Base-by-base conservation (phyloP, 192 early-diverging fungal genomes). In the Coemansia pectinata region DNA sequence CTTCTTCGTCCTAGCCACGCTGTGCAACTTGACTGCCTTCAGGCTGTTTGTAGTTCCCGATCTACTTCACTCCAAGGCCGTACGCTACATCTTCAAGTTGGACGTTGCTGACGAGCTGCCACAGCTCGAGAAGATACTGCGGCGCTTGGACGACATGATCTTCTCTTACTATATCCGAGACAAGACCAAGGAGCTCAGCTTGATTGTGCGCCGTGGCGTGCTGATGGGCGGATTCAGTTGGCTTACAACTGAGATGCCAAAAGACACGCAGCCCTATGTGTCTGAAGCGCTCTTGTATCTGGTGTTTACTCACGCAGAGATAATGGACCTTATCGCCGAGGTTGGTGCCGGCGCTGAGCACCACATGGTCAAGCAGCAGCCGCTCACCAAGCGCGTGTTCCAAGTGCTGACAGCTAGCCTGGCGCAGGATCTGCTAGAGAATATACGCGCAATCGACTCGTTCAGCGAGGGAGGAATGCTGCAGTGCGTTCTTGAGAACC, bases 391-490 rank as follows among this genome's bases (percentile, higher is more conserved):
- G 70, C 86, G 91, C 6, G 88, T 94, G 5, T 73, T 99, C 48
- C 89, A 91, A 25, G 87, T 86, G 33, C 79, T 97, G 41, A 69
- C 94, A 9, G 85, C 85, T 23, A 84, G 82, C 48, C 87, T 99
- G 77, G 90, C 90, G 5, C 88, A 90, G 61, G 92, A 95, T 67
- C 83, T 97, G 70, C 83, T 98, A 19, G 87, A 89, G 48, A 83
- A 87, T 63, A 93, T 95, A 62, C 87, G 93, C 34, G 71, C 87
- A 48, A 87, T 97, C 8, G 95, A 95, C 63, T 68, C 85, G 58
- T 99, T 96, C 76, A 94, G 94, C 66, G 90, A 89, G 67, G 93
- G 91, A 34, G 97, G 97, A 8, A 94, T 95, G 91, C 75, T 98
- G 48, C 97, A 96, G 85, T 95, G 93, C n/a, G 93, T 91, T 7